phyloP scores from a whole-genome alignment of 768 basidiomycete species.

The Pulveroboletus sp. region DNA sequence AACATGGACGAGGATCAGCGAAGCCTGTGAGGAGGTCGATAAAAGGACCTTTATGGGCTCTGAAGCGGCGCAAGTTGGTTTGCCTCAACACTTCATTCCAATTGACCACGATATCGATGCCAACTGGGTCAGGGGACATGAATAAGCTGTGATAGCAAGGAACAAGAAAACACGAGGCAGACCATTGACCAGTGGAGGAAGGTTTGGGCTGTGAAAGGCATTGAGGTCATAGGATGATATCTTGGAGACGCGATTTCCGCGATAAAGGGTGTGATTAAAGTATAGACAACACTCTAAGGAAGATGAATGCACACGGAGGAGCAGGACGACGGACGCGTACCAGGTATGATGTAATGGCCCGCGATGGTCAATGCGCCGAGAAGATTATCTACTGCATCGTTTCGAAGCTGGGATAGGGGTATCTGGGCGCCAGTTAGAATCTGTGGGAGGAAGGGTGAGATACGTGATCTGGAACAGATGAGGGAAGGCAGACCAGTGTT shows the following conservation, averaged over 20 bases:
- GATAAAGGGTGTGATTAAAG: conserved; percentile 86
- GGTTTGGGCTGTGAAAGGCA: conserved; percentile 85
- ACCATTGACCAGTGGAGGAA: conserved; percentile 80
- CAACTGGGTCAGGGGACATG: conserved; percentile 46
- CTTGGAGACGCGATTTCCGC: conserved; percentile 85
- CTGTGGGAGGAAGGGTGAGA: conserved; percentile 35
- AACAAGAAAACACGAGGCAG: not conserved
- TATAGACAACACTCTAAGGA: conserved; percentile 76
- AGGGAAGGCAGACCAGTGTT: conserved; percentile 62
- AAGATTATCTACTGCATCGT: conserved; percentile 91
- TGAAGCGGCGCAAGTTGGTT: conserved; percentile 73
- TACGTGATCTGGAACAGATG: not conserved
- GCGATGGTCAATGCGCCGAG: conserved; percentile 88
- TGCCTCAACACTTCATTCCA: conserved; percentile 89
- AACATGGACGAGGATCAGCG: conserved; percentile 11
- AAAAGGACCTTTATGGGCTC: conserved; percentile 67
- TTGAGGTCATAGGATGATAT: conserved; percentile 78
- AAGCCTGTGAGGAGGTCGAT: not conserved
- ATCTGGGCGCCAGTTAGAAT: conserved; percentile 94
- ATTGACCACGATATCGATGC: conserved; percentile 86
- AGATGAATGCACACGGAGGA: not conserved
- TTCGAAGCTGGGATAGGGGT: conserved; percentile 85
- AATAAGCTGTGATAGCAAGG: conserved; percentile 3
- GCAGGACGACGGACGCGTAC: conserved; percentile 35
- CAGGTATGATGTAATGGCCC: conserved; percentile 89